These are phyloP conservation scores for Pleurozium schreberi DNA, from an alignment of 225 moss, liverwort and hornwort species.

Conservation along the genomic window DNA sequence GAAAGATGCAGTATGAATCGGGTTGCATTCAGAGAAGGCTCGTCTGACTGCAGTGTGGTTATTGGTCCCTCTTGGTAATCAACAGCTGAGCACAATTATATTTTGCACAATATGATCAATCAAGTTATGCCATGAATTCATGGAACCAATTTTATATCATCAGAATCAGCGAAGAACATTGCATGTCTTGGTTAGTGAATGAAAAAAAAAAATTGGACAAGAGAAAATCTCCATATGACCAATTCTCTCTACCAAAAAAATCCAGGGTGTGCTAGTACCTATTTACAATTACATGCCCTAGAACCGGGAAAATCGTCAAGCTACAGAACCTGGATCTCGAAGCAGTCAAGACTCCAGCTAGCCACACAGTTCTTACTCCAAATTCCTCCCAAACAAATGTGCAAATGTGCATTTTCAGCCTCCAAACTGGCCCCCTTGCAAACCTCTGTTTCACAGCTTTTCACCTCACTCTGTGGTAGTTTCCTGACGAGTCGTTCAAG, in stretches of 20 bases:
- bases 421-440: background rate
- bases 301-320: background rate
- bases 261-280: background rate
- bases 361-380: background rate
- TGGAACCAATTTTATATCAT: background rate
- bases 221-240: background rate
- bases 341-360: background rate
- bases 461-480: conserved; percentile 15
- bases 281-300: conserved; percentile 11
- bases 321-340: background rate
- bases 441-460: background rate
- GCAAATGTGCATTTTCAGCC: background rate
- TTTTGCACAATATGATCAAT: background rate
- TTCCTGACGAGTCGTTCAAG: conserved; percentile 25
- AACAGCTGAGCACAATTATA: background rate
- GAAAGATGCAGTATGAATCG: background rate
- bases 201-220: background rate
- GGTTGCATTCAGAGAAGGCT: background rate
- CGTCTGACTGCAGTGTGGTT: background rate
- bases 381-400: background rate
- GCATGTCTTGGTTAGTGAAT: background rate
- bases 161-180: background rate
- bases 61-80: background rate
- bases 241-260: background rate
- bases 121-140: background rate